Base-by-base conservation (phyloP, 371 early-diverging fungal species). In the Mucor piriformis region DNA sequence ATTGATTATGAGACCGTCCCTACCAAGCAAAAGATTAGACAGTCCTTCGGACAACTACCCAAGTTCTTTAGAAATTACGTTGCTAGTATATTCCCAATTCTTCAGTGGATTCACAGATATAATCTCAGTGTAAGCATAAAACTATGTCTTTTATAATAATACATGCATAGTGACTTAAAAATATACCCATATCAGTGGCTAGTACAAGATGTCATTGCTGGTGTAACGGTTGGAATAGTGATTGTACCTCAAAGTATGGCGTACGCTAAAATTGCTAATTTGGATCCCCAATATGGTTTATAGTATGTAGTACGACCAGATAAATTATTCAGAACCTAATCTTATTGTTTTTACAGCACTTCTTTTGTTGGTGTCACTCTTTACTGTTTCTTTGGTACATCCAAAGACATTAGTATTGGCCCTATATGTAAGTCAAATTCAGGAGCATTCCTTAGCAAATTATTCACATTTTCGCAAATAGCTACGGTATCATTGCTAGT, bases 161-260 rank as follows among this genome's bases (percentile, higher is more conserved):
- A 18, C 10, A 32, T 16, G 18, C 16, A n/a, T 12, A 16, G 42
- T 42, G 6, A 48, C 25, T 24, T 18, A 42, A 42, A n/a, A 8
- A 1, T 42, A 4, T 18, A 8, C 1, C 3, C 18, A 18, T 42
- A 18, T 42, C 51, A 78, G 44, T 95, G 95, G 95, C 74, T 94
- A 13, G 13, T 84, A 12, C 88, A 91, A 43, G 95, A 96, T 62
- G 37, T 86, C 6, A 82, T 96, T 55, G 93, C 95, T 5, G 96
- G 95, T 18, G 40, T 91, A 23, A 95, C 95, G 3, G 91, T 95
- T 24, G 94, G 92, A 4, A 77, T 91, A 29, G 81, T 95, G 10
- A 83, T 92, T 8, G 85, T 95, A 12, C 95, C 94, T 15, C 95
- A 95, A 68, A 82, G 87, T 12, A 87, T 92, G 77, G 91, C 88